These are phyloP conservation scores for Physcomitrium patens DNA, from an alignment of 225 moss, liverwort and hornwort genomes.

Conservation along the genomic window DNA sequence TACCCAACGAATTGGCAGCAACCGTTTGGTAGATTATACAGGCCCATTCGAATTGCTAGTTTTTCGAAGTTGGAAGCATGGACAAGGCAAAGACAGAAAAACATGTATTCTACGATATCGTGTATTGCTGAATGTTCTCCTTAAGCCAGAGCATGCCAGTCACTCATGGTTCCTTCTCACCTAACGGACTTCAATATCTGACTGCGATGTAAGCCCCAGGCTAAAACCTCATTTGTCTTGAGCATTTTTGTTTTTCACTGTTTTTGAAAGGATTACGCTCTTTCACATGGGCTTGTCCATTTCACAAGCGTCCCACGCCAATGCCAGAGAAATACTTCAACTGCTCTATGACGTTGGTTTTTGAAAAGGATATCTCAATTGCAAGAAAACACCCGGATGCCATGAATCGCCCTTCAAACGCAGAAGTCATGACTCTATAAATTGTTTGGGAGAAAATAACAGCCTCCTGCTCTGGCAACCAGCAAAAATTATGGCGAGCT, in stretches of 20 bases:
- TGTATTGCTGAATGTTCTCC: neutral
- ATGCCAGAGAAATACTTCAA: neutral
- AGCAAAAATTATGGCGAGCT: too few relatives aligned
- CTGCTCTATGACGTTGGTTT: neutral
- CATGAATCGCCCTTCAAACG: too few relatives aligned
- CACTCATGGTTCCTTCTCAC: constrained; percentile 9
- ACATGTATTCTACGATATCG: too few relatives aligned
- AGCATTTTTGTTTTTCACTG: too few relatives aligned
- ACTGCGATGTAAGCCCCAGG: neutral
- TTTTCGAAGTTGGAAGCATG: neutral
- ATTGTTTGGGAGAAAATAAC: too few relatives aligned
- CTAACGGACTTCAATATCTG: neutral
- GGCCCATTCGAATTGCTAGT: neutral
- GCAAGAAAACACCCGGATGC: constrained; percentile 7
- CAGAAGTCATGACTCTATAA: too few relatives aligned
- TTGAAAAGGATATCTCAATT: neutral
- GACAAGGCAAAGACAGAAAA: too few relatives aligned
- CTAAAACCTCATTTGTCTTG: too few relatives aligned
- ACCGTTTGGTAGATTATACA: neutral
- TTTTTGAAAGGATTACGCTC: too few relatives aligned
- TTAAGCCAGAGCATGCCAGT: neutral
- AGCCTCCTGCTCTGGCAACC: too few relatives aligned
- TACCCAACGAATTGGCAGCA: neutral
- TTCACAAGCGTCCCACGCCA: neutral
- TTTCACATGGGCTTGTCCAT: neutral